Evolutionary conservation across 768 basidiomycete species (phyloP).

Genomic region (Tricholoma bakamatsutake): DNA sequence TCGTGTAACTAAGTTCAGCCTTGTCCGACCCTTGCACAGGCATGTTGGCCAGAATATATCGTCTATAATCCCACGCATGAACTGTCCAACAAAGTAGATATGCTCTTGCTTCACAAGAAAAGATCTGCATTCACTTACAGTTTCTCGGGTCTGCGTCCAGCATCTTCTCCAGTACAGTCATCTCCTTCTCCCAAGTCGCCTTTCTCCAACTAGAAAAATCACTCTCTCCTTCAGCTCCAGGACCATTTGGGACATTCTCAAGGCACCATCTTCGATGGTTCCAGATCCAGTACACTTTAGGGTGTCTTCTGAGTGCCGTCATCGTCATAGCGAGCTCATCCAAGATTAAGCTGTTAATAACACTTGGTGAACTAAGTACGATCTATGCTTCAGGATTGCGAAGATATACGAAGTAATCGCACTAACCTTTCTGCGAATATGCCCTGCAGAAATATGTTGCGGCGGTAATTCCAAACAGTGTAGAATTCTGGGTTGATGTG

Average conservation of each 20-base stretch:
- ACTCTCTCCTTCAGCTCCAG: constrained; percentile 38
- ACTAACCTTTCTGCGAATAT: constrained; percentile 61
- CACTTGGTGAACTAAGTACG: constrained; percentile 58
- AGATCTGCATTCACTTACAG: constrained; percentile 47
- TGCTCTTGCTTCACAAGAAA: neutral
- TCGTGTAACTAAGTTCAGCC: constrained; percentile 83
- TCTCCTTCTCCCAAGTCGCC: constrained; percentile 77
- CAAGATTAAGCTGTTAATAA: constrained; percentile 57
- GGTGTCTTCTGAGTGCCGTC: constrained; percentile 71
- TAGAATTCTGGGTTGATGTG: constrained; percentile 93
- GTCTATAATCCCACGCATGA: constrained; percentile 91
- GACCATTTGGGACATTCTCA: constrained; percentile 75
- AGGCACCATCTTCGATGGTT: constrained; percentile 96
- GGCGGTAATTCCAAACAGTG: constrained; percentile 92
- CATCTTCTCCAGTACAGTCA: constrained; percentile 88
- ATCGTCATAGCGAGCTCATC: constrained; percentile 81
- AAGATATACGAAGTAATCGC: constrained; percentile 7
- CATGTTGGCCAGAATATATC: constrained; percentile 75
- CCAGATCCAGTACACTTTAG: constrained; percentile 99
- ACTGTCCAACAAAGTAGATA: constrained; percentile 41
- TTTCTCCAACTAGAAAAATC: constrained; percentile 66
- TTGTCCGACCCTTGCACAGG: constrained; percentile 48
- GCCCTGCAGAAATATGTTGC: constrained; percentile 69
- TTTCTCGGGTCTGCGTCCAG: constrained; percentile 88
- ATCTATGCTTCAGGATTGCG: constrained; percentile 9